phyloP scores from a whole-genome alignment of 495 filamentous ascomycete genomes.

The Trichoderma orchidacearum region DNA sequence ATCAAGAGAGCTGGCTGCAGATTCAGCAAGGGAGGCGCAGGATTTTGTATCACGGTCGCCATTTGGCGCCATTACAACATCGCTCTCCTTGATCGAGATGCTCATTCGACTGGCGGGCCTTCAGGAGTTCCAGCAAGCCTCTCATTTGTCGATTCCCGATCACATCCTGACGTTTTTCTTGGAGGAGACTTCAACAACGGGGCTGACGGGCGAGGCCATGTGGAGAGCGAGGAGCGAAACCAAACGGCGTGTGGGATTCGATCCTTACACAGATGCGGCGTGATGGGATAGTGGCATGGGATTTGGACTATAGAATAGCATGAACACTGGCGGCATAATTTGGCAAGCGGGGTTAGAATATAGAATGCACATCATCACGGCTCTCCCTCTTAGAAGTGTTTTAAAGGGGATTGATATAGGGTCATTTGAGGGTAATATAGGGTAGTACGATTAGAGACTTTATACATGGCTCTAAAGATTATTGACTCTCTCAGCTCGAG shows the following conservation, averaged over 20 bases:
- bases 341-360: too few species aligned
- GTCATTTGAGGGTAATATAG: too few species aligned
- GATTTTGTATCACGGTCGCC: conserved; percentile 17
- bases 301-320: not conserved
- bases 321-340: not conserved
- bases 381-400: too few species aligned
- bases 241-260: conserved; percentile 72
- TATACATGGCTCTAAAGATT: too few species aligned
- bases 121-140: conserved; percentile 93
- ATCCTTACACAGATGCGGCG: conserved; percentile 22
- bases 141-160: conserved; percentile 88
- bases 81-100: conserved; percentile 87
- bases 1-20: not conserved
- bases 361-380: not conserved
- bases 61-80: conserved; percentile 52
- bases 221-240: conserved; percentile 60
- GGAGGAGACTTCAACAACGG: conserved; percentile 63
- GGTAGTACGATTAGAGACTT: too few species aligned
- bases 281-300: conserved; percentile 5
- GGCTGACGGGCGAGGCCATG: conserved; percentile 55
- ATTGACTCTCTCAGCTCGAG: too few species aligned
- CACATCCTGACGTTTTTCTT: conserved; percentile 92
- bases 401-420: too few species aligned
- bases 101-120: conserved; percentile 81
- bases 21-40: conserved; percentile 4